A percentile compares a stretch with the other conserved stretches of the same genome.
These are phyloP conservation scores for Gossypium aridum DNA, from an alignment of 441 rosid species.

Conservation along the genomic window DNA sequence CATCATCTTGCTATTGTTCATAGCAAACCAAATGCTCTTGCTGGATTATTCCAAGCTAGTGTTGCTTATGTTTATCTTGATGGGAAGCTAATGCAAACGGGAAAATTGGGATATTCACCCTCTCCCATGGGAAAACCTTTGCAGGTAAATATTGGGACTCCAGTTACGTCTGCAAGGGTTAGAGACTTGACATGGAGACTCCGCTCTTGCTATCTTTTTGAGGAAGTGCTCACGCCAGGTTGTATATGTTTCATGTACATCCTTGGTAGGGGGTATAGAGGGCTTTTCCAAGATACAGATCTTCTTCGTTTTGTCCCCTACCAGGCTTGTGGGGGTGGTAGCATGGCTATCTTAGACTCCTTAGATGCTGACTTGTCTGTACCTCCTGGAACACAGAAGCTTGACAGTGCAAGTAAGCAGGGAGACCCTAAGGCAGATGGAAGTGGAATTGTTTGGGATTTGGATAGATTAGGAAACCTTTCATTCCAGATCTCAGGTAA, in stretches of 20 bases:
- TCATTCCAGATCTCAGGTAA: constrained; percentile 93
- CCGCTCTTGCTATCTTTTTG: constrained; percentile 97
- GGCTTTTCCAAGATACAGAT: constrained; percentile 94
- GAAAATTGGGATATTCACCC: constrained; percentile 97
- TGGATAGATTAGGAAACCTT: constrained; percentile 82
- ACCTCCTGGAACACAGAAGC: constrained; percentile 57
- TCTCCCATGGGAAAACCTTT: constrained; percentile 95
- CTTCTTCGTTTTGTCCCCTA: constrained; percentile 95
- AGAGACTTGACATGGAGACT: constrained; percentile 89
- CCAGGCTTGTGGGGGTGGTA: constrained; percentile 99
- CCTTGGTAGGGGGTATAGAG: constrained; percentile 98
- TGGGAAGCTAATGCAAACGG: constrained; percentile 96
- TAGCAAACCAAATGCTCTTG: constrained; percentile 99
- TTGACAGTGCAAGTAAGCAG: constrained; percentile 63
- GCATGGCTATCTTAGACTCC: constrained; percentile 97
- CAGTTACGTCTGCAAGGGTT: constrained; percentile 69
- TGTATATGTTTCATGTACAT: constrained; percentile 97
- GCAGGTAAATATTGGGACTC: constrained; percentile 95
- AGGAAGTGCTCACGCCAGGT: constrained; percentile 98
- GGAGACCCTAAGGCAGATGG: constrained; percentile 91
- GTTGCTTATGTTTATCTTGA: constrained; percentile 93
- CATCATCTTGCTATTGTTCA: constrained; percentile 99
- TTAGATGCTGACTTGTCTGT: constrained; percentile 76
- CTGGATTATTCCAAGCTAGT: constrained; percentile 99
- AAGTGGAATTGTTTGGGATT: constrained; percentile 99